Evolutionary conservation across 2,329 filamentous ascomycete genomes (phyloP), one percentile per base, ranked within the genome.

Genomic region (Cryphonectria naterciae): DNA sequence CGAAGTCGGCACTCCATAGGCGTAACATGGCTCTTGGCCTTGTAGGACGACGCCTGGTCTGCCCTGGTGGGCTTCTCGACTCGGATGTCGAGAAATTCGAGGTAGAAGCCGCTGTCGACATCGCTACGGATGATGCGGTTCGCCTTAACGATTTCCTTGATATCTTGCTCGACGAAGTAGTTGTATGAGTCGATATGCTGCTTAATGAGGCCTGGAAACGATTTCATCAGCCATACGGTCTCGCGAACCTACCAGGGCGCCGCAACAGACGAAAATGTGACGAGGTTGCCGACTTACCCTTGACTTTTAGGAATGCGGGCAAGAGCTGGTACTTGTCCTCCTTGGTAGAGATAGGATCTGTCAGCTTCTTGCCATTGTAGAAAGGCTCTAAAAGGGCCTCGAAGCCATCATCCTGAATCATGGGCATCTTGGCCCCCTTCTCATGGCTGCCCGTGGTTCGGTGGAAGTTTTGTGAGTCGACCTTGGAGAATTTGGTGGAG

Each of bases 131-230:
- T 93, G 56, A 90, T 92, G 65, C 92, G 91, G 80, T 98, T 98
- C 67, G 95, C 93, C 79, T 93, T 91, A 75, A 99, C 92, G 76
- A 99, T 99, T 77, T 98, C 95, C 83, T 97, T 97, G 80, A 99
- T 91, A 79, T 98, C 95, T 70, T 97, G 92, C 76, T 99, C 94
- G 75, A 98, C 92, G 77, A 99, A 98, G 83, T 96, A 97, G 83
- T 99, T 98, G 86, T 97, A 99, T 35, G 96, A 98, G 84, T 99
- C 97, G 78, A 97, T 95, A 81, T 98, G 95, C 85, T 98, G 95
- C 81, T 98, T 98, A 68, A 98, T 95, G 70, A 98, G 85, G 70
- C 95, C 84, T 86, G 67, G 25, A 19, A 65, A 22, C 49, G 25
- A 28, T 28, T 37, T n/a, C 22, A 52, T 67, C 22, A 70, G 68